Evolutionary conservation across 169 alveolate genomes (phyloP), one percentile per base, ranked within the genome.

Genomic region (Plasmodium yoelii): DNA sequence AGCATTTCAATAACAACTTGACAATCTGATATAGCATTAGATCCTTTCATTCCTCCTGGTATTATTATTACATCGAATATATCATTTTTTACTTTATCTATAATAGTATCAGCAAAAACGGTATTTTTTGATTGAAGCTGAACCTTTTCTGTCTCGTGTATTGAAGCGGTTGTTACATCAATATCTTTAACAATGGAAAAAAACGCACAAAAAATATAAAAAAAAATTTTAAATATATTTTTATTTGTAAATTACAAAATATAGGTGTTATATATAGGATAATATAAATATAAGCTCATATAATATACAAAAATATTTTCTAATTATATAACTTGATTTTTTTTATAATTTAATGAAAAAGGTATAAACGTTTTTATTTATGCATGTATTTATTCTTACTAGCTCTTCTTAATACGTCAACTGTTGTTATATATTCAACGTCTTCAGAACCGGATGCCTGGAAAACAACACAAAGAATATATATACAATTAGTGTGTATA

Each of bases 41-140:
- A 51, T 92, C 96, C 96, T 26, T 88, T 92, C 64, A 93, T 88
- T 5, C 96, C 96, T 24, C 96, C 96, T 5, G 96, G 96, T 13
- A 93, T 93, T 13, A 90, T 93, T 34, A 93, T 87, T 46, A 89
- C 93, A 65, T 92, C 96, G 70, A 59, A 93, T 15, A 71, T 86
- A 65, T 69, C 63, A 44, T 63, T 68, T 49, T 82, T 57, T n/a
- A 93, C 94, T n/a, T 93, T 88, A 26, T 61, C 82, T 24, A 93
- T 88, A 34, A 42, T n/a, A 18, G 68, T 93, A 70, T 93, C 96
- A 26, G 95, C 94, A 13, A 73, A 39, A 8, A 93, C 71, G 42
- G 28, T 67, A 63, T 77, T 77, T 57, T 64, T 77, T 42, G 88
- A 77, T 57, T 77, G 88, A 9, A 77, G 69, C 49, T 75, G 65